Percentiles rank a stretch among this genome's conserved stretches.
Evolutionary conservation across 2,329 filamentous ascomycete genomes (phyloP).

Genomic region (Penicillium sp.): DNA sequence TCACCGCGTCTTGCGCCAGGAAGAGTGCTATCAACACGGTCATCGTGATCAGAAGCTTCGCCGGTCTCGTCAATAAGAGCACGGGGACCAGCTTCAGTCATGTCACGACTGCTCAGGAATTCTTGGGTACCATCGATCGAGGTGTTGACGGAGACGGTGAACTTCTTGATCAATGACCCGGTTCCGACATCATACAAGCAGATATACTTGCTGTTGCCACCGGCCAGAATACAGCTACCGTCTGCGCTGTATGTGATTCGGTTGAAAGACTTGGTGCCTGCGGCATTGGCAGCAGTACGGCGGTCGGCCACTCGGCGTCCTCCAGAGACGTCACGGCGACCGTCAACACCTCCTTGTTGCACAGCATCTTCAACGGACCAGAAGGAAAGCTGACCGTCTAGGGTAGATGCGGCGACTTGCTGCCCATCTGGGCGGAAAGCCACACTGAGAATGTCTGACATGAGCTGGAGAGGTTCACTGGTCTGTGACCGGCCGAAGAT

Average conservation of each 20-base stretch:
- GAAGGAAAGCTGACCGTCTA: conserved; percentile 92
- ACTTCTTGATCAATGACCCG: conserved; percentile 89
- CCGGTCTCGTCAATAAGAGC: conserved; percentile 84
- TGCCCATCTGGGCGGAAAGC: conserved; percentile 85
- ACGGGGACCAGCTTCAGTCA: conserved; percentile 85
- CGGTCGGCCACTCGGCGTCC: conserved; percentile 86
- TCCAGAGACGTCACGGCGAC: conserved; percentile 86
- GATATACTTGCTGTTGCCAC: conserved; percentile 97
- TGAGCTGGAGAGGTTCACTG: conserved; percentile 86
- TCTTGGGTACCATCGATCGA: conserved; percentile 95
- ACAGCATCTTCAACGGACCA: conserved; percentile 88
- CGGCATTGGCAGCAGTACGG: conserved; percentile 83
- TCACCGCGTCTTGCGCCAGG: conserved; percentile 88
- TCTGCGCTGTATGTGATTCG: conserved; percentile 89
- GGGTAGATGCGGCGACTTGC: conserved; percentile 84
- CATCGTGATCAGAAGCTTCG: conserved; percentile 84
- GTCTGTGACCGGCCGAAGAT: conserved; percentile 93
- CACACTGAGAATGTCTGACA: conserved; percentile 84
- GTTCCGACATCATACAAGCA: conserved; percentile 94
- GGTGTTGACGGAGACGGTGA: conserved; percentile 92
- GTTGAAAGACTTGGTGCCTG: conserved; percentile 86
- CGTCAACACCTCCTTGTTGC: conserved; percentile 83
- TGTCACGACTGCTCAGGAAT: conserved; percentile 85
- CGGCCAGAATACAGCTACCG: conserved; percentile 83
- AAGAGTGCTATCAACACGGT: conserved; percentile 72